These are phyloP conservation scores for Hypoxylon cercidicola DNA, from an alignment of 495 filamentous ascomycete species.

Conservation along the genomic window DNA sequence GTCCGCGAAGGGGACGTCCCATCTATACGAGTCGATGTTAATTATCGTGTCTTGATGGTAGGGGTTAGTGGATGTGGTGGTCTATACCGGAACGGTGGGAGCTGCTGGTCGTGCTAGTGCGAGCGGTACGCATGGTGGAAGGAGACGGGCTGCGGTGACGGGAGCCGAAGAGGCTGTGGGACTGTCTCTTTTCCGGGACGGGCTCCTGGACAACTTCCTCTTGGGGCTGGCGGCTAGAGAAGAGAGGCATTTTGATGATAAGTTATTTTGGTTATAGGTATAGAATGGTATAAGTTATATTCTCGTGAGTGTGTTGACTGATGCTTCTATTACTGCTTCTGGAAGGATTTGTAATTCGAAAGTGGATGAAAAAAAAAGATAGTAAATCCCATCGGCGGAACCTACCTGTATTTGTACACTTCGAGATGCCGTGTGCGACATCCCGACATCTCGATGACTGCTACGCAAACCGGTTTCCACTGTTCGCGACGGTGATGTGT, in stretches of 20 bases:
- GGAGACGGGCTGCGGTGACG: conserved; percentile 57
- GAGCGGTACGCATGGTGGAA: conserved; percentile 16
- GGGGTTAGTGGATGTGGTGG: conserved; percentile 30
- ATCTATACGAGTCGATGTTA: conserved; percentile 19
- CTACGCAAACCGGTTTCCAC: conserved; percentile 38
- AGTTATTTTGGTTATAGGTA: conserved; percentile 1
- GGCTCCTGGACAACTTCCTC: conserved; percentile 52
- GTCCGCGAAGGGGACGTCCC: conserved; percentile 39
- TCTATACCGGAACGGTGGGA: conserved; percentile 41
- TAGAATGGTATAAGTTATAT: not conserved
- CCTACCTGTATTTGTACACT: conserved; percentile 23
- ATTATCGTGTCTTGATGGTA: not conserved
- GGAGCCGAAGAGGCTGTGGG: conserved; percentile 55
- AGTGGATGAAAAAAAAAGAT: too few species aligned
- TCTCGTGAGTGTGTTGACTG: not conserved
- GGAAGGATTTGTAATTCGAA: not conserved
- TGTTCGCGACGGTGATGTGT: conserved; percentile 21
- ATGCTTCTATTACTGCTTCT: not conserved
- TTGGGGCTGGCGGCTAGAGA: conserved; percentile 51
- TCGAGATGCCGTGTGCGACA: conserved; percentile 16
- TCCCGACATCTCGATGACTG: conserved; percentile 32
- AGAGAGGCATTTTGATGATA: conserved; percentile 57
- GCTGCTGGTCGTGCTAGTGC: conserved; percentile 43
- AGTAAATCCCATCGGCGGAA: not conserved
- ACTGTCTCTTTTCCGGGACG: conserved; percentile 50